Evolutionary conservation across 2,329 filamentous ascomycete species (phyloP).

Genomic region (Cercospora sojina): DNA sequence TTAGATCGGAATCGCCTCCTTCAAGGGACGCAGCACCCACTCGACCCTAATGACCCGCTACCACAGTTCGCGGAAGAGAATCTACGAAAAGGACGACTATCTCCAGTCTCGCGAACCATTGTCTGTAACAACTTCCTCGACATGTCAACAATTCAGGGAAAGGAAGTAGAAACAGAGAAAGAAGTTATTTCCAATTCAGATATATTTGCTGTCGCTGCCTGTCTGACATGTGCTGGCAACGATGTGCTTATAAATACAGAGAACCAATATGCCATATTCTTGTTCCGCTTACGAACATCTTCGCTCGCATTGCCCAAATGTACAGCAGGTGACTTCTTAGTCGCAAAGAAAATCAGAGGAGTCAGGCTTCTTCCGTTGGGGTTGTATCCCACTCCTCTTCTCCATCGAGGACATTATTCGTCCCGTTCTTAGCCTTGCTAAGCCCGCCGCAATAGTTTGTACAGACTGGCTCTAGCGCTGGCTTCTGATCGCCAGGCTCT

Average conservation of each 20-base stretch:
- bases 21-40: constrained; percentile 43
- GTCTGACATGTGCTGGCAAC: no score
- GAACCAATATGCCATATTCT: not conserved
- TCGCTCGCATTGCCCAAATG: not conserved
- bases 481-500: not conserved
- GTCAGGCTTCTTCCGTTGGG: not conserved
- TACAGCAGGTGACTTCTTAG: not conserved
- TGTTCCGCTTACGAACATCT: not conserved
- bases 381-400: not conserved
- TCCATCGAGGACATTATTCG: not conserved
- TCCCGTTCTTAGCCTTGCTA: not conserved
- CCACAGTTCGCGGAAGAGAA: constrained; percentile 53
- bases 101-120: no score
- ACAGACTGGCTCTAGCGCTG: not conserved
- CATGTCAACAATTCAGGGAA: no score
- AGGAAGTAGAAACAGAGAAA: no score
- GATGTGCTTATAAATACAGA: no score
- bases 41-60: constrained; percentile 42
- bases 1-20: constrained; percentile 54
- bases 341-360: not conserved
- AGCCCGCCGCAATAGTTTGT: not conserved
- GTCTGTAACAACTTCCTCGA: no score
- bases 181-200: no score
- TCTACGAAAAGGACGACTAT: no score
- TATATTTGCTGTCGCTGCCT: no score